A percentile compares a stretch with the other conserved stretches of the same genome.
Evolutionary conservation across 352 stramenopile genomes (phyloP).

Genomic region (Phytophthora chlamydospora): DNA sequence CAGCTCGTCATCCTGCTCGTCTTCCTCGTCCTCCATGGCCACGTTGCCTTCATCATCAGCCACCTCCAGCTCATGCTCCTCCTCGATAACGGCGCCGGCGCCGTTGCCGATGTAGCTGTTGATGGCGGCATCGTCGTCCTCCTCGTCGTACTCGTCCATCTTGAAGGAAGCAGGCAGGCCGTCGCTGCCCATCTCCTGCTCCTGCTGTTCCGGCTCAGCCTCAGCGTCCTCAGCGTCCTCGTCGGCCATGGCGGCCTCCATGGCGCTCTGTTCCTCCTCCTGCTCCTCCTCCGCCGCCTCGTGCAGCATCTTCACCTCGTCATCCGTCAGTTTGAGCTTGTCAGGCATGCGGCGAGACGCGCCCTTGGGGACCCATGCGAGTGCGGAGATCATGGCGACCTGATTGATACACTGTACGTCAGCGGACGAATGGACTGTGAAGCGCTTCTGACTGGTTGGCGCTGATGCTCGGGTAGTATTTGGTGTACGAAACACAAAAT

Average conservation of each 20-base stretch:
- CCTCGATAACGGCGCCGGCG: slow-evolving; percentile 42
- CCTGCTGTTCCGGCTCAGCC: slow-evolving; percentile 20
- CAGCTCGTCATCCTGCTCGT: slow-evolving; percentile 73
- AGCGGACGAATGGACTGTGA: slow-evolving; percentile 19
- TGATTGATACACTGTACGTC: slow-evolving; percentile 2
- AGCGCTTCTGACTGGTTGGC: slow-evolving; percentile 2
- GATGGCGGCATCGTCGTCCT: slow-evolving; percentile 83
- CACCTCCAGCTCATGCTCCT: slow-evolving; percentile 46
- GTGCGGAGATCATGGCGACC: slow-evolving; percentile 36
- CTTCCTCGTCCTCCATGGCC: slow-evolving; percentile 55
- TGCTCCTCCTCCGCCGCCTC: slow-evolving; percentile 79
- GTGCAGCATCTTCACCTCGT: slow-evolving; percentile 84
- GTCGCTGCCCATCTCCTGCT: slow-evolving; percentile 44
- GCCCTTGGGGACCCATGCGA: slow-evolving; percentile 44
- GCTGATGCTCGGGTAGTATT: no score
- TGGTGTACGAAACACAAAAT: background rate
- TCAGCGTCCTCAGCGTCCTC: slow-evolving; percentile 46
- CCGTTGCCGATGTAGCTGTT: slow-evolving; percentile 72
- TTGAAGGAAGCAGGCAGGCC: slow-evolving; percentile 75
- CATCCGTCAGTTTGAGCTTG: slow-evolving; percentile 87
- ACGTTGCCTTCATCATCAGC: slow-evolving; percentile 58
- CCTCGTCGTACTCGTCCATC: slow-evolving; percentile 91
- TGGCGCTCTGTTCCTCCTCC: slow-evolving; percentile 59
- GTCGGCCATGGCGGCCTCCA: slow-evolving; percentile 58
- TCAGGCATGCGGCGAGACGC: slow-evolving; percentile 70